These are phyloP conservation scores for Talaromyces adpressus DNA, from an alignment of 495 filamentous ascomycete genomes.

Conservation along the genomic window DNA sequence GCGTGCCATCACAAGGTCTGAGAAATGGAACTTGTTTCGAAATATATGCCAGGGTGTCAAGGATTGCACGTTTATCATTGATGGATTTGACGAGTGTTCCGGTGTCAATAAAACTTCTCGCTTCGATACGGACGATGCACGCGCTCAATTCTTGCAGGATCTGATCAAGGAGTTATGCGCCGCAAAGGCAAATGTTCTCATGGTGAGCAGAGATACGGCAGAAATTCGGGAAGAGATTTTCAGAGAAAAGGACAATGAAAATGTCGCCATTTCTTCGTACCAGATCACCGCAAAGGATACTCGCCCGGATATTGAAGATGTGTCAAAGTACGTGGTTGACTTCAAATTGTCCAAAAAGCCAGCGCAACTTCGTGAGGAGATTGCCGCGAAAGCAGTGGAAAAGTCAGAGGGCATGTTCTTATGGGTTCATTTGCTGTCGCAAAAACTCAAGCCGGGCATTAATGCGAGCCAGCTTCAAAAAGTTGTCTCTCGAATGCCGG, in stretches of 20 bases:
- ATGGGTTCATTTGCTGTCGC: slow-evolving; percentile 13
- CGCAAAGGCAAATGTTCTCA: slow-evolving; percentile 9
- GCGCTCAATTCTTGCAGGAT: slow-evolving; percentile 11
- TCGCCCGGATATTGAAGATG: slow-evolving; percentile 7
- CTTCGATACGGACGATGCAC: slow-evolving; percentile 8
- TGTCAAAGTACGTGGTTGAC: slow-evolving; percentile 10
- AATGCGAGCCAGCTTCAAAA: slow-evolving; percentile 8
- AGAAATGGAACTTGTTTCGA: slow-evolving; percentile 11
- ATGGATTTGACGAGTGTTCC: slow-evolving; percentile 22
- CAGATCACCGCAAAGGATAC: slow-evolving; percentile 13
- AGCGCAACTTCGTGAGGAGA: neutral
- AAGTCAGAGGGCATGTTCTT: slow-evolving; percentile 21
- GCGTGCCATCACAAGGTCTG: slow-evolving; percentile 7
- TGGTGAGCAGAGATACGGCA: slow-evolving; percentile 15
- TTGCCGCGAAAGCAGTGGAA: slow-evolving; percentile 12
- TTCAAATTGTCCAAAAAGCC: slow-evolving; percentile 12
- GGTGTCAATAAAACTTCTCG: slow-evolving; percentile 10
- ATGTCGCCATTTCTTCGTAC: slow-evolving; percentile 6
- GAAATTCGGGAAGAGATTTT: slow-evolving; percentile 13
- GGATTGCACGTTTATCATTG: slow-evolving; percentile 14
- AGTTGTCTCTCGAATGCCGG: slow-evolving; percentile 15
- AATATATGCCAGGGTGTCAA: slow-evolving; percentile 8
- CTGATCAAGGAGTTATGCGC: slow-evolving; percentile 4
- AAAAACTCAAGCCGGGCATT: slow-evolving; percentile 12
- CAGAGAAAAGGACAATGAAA: neutral